These are phyloP conservation scores for Aspergillus novofumigatus DNA, from an alignment of 2,329 filamentous ascomycete species.

Conservation along the genomic window DNA sequence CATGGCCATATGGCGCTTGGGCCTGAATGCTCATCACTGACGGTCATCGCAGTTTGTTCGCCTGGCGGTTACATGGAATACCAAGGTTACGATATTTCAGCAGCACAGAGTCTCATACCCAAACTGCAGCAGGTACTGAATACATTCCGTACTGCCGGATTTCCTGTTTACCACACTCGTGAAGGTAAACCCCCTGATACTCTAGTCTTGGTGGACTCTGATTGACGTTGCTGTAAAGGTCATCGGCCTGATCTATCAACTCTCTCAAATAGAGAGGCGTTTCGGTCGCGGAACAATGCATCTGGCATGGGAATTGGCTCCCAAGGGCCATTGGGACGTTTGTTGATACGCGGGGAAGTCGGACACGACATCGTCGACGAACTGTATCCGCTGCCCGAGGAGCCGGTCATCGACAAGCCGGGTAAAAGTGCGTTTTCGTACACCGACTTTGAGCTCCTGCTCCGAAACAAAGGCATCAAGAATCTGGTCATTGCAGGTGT, in stretches of 20 bases:
- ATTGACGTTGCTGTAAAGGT: slow-evolving; percentile 21
- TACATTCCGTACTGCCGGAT: slow-evolving; percentile 36
- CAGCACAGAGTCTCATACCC: slow-evolving; percentile 38
- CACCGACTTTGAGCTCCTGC: slow-evolving; percentile 51
- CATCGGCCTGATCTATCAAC: slow-evolving; percentile 54
- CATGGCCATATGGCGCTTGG: background rate
- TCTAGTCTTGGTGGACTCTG: background rate
- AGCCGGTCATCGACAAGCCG: slow-evolving; percentile 54
- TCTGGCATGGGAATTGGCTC: slow-evolving; percentile 50
- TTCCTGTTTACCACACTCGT: slow-evolving; percentile 44
- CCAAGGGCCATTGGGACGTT: slow-evolving; percentile 53
- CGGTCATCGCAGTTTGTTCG: slow-evolving; percentile 33
- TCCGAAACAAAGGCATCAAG: slow-evolving; percentile 49
- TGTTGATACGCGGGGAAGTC: slow-evolving; percentile 54
- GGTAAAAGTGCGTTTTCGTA: slow-evolving; percentile 51
- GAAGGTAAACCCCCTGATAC: slow-evolving; percentile 33
- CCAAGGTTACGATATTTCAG: slow-evolving; percentile 43
- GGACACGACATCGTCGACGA: slow-evolving; percentile 57
- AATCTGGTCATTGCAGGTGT: slow-evolving; percentile 53
- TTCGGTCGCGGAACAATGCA: slow-evolving; percentile 51
- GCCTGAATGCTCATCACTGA: slow-evolving; percentile 2
- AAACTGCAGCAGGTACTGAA: slow-evolving; percentile 37
- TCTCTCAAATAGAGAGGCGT: slow-evolving; percentile 51
- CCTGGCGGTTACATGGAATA: slow-evolving; percentile 43
- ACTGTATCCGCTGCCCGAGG: slow-evolving; percentile 44